phyloP scores from a whole-genome alignment of 2,329 filamentous ascomycete species.

The Aureobasidium sp. region DNA sequence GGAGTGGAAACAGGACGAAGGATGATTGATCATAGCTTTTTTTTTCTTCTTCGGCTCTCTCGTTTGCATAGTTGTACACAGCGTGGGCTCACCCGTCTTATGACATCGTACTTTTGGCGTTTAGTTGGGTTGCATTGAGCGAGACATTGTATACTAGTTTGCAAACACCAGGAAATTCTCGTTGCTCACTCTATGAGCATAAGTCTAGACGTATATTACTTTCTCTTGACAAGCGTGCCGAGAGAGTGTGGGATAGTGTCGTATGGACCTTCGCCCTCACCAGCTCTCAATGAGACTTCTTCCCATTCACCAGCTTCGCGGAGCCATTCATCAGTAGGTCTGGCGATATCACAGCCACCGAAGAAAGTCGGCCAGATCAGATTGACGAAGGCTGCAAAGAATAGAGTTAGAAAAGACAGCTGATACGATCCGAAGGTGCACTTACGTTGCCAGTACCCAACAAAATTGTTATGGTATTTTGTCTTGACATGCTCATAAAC shows the following conservation, averaged over 20 bases:
- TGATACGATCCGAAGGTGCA: neutral
- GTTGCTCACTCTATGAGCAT: neutral
- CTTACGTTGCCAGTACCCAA: constrained; percentile 31
- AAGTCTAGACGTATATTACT: neutral
- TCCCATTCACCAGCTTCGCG: constrained; percentile 30
- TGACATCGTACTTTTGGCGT: neutral
- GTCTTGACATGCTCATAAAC: constrained; percentile 54
- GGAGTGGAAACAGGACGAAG: constrained; percentile 1
- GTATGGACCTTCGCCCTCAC: constrained; percentile 28
- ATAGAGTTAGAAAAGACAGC: neutral
- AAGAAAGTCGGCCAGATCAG: constrained; percentile 31
- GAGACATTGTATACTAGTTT: neutral
- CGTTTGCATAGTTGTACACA: neutral
- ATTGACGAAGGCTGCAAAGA: constrained; percentile 24
- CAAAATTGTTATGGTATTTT: constrained; percentile 28
- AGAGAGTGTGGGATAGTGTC: constrained; percentile 30
- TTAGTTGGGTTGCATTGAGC: neutral
- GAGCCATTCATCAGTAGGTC: constrained; percentile 32
- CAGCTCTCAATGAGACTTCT: constrained; percentile 26
- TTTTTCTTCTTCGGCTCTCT: neutral
- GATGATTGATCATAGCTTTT: neutral
- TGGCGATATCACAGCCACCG: constrained; percentile 29
- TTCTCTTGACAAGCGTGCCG: constrained; percentile 28
- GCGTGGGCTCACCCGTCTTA: neutral
- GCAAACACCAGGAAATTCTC: neutral